Conservation (phyloP, 345 rosid genomes). For the Clarkia xantiana region DNA sequence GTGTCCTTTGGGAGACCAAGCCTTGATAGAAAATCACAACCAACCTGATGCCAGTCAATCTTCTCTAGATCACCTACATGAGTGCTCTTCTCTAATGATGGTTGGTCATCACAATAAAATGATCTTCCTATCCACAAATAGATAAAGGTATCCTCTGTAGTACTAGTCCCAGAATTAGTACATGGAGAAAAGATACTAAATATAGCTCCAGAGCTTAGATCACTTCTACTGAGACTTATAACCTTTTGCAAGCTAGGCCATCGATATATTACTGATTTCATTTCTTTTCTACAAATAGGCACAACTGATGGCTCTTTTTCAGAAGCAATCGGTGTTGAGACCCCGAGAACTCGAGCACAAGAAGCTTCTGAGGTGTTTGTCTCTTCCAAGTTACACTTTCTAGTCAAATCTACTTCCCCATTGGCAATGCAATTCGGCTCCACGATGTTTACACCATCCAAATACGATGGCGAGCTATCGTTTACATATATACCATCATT, state of each 20-base stretch:
- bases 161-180: constrained; percentile 24
- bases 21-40: constrained; percentile 35
- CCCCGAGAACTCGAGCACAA: constrained; percentile 12
- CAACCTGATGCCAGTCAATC: constrained; percentile 49
- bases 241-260: constrained; percentile 73
- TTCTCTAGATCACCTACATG: constrained; percentile 20
- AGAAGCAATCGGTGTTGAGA: constrained; percentile 7
- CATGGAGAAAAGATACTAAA: constrained; percentile 34
- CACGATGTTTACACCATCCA: constrained; percentile 36
- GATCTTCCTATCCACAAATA: constrained; percentile 81
- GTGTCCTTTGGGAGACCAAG: constrained; percentile 52
- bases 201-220: constrained; percentile 52
- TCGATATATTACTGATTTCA: constrained; percentile 32
- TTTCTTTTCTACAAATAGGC: constrained; percentile 12
- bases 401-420: constrained; percentile 17
- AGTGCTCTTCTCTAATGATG: constrained; percentile 28
- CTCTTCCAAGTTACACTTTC: constrained; percentile 16
- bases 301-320: constrained; percentile 13
- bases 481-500: constrained; percentile 16
- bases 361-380: constrained; percentile 24
- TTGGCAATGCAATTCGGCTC: constrained; percentile 28
- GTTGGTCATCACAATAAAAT: constrained; percentile 24
- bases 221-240: constrained; percentile 21
- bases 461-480: constrained; percentile 23
- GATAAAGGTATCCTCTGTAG: constrained; percentile 26